phyloP scores from a whole-genome alignment of 2,329 filamentous ascomycete genomes.

The Microcyclosporella mali region DNA sequence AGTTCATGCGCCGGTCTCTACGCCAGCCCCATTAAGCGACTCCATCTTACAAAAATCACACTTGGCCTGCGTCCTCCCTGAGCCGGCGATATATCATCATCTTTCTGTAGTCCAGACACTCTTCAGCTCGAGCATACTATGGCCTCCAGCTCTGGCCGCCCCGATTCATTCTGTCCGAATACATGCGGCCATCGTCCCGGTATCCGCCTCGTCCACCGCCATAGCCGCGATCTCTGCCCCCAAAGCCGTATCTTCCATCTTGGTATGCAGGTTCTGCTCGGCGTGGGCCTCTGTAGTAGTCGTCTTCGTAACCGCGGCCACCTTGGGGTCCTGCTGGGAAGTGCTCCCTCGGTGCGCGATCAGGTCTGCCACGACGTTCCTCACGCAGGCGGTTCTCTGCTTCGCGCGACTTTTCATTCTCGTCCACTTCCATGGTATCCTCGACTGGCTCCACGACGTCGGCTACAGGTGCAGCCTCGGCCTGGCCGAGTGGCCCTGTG shows the following conservation, averaged over 20 bases:
- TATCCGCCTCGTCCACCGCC: constrained; percentile 19
- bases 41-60: no score
- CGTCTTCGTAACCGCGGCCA: constrained; percentile 18
- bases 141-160: constrained; percentile 23
- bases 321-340: constrained; percentile 20
- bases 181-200: constrained; percentile 27
- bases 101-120: no score
- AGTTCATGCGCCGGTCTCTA: no score
- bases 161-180: constrained; percentile 23
- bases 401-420: constrained; percentile 27
- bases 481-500: constrained; percentile 24
- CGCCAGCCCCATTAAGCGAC: no score
- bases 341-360: constrained; percentile 16
- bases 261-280: constrained; percentile 34
- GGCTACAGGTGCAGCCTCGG: constrained; percentile 9
- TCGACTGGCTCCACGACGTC: constrained; percentile 15
- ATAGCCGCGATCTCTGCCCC: constrained; percentile 18
- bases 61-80: no score
- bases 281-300: constrained; percentile 21
- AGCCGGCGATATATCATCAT: no score
- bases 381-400: constrained; percentile 28
- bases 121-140: no score
- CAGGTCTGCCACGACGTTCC: constrained; percentile 25
- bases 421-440: constrained; percentile 42
- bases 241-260: constrained; percentile 38